These are phyloP conservation scores for Didymella segeticola DNA, from an alignment of 2,329 filamentous ascomycete species.

Conservation along the genomic window DNA sequence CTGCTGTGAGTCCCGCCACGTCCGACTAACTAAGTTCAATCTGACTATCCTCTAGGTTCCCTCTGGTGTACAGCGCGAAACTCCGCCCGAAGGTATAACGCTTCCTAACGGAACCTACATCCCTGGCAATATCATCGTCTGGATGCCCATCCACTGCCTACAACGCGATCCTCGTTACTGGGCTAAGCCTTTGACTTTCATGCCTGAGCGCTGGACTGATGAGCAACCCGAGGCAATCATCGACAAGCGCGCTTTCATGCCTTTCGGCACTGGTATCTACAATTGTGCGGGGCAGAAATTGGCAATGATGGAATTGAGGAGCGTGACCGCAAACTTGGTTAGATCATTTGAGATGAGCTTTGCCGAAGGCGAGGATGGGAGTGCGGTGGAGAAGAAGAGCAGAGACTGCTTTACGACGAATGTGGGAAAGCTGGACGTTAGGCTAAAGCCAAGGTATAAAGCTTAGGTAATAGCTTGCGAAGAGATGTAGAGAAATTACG, in stretches of 20 bases:
- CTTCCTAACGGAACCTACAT: conserved; percentile 40
- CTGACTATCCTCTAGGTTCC: conserved; percentile 31
- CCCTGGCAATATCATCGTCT: conserved; percentile 37
- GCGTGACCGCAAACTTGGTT: conserved; percentile 65
- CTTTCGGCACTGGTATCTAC: conserved; percentile 72
- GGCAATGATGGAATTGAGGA: conserved; percentile 69
- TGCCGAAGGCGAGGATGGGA: conserved; percentile 36
- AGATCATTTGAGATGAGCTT: conserved; percentile 64
- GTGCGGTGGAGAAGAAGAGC: conserved; percentile 26
- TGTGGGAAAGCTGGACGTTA: conserved; percentile 41
- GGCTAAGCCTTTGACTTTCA: conserved; percentile 29
- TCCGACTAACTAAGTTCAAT: not conserved
- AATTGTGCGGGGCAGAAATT: conserved; percentile 74
- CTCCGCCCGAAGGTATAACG: conserved; percentile 41
- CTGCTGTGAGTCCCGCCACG: conserved; percentile 26
- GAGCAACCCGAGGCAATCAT: conserved; percentile 29
- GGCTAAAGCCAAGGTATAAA: conserved; percentile 21
- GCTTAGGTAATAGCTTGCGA: too few species aligned
- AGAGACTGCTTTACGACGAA: conserved; percentile 40
- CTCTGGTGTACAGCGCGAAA: conserved; percentile 41
- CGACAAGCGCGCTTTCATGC: conserved; percentile 68
- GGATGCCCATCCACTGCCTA: conserved; percentile 40
- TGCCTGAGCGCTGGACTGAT: conserved; percentile 42
- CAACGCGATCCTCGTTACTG: conserved; percentile 42
- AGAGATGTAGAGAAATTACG: too few species aligned